Evolutionary conservation across 345 rosid species (phyloP), one percentile per base, ranked within the genome.

Genomic region (Populus deltoides): DNA sequence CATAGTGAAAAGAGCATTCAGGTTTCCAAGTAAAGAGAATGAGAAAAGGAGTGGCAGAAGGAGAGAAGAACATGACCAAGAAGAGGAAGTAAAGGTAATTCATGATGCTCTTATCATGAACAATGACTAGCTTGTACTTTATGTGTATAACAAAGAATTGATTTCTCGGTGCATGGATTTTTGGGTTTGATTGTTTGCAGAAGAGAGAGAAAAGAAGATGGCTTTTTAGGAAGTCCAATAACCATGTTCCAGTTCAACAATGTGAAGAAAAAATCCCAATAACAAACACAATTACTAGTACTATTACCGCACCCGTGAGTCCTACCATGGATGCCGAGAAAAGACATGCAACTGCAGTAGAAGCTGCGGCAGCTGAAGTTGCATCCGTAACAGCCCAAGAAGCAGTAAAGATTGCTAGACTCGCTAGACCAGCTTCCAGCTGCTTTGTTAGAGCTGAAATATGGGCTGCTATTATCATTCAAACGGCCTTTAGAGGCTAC

Each of bases 21-120:
- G 75, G 75, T 81, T 80, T 77, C 71, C 81, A 7, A 45, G 69
- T 59, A 77, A 73, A 66, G 70, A 68, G 53, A 71, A 62, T 1
- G 83, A 81, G 75, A 89, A 86, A 73, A 91, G 81, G 86, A 87
- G 76, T 66, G 71, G 81, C 79, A 80, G 86, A 76, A 81, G 85
- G 70, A 78, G 85, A 74, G 84, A 85, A 73, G 83, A 82, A 8
- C 81, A 74, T 36, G 90, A 80, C n/a, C 83, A 57, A n/a, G 71
- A 77, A 77, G 84, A 68, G 39, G 81, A 81, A 68, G 78, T 51
- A 36, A 81, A 81, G 84, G 84, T 81, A 74, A 20, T 2, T 8
- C 29, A 33, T 20, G n/a, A 41, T 55, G 16, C 2, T 59, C 4
- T n/a, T 59, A 3, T n/a, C 15, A 57, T 57, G 29, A n/a, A 8